Percentiles rank a stretch among this genome's conserved stretches.
phyloP scores from a whole-genome alignment of 371 early-diverging fungal species.

The Syncephalis plumigaleata region DNA sequence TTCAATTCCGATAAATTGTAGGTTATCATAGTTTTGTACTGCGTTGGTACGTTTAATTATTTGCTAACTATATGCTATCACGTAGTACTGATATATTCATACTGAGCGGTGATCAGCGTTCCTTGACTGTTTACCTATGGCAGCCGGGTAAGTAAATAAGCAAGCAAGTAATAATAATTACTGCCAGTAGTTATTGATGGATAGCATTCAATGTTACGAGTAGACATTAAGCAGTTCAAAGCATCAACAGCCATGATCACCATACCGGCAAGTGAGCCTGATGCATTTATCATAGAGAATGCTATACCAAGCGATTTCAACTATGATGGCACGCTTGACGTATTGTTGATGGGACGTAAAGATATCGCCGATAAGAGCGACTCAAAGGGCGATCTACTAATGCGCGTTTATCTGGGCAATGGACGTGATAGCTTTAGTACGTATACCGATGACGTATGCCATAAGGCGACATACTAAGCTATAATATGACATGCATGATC shows the following conservation, averaged over 20 bases:
- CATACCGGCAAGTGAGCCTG: slow-evolving; percentile 1
- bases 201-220: not conserved
- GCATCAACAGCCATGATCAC: slow-evolving; percentile 1
- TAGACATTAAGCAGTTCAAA: slow-evolving; percentile 1
- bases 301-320: slow-evolving; percentile 73
- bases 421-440: slow-evolving; percentile 42
- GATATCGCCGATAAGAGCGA: slow-evolving; percentile 13
- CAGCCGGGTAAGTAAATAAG: slow-evolving; percentile 21
- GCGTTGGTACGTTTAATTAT: not conserved
- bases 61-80: too few relatives aligned
- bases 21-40: not conserved
- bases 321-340: slow-evolving; percentile 69
- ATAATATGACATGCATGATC: too few relatives aligned
- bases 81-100: slow-evolving; percentile 63
- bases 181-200: not conserved
- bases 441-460: not conserved
- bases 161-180: not conserved
- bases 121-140: slow-evolving; percentile 52
- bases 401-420: slow-evolving; percentile 55
- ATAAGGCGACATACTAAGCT: too few relatives aligned
- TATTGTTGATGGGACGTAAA: slow-evolving; percentile 50
- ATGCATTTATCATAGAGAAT: slow-evolving; percentile 31
- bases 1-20: slow-evolving; percentile 70
- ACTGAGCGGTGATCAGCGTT: slow-evolving; percentile 36
- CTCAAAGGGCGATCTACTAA: slow-evolving; percentile 23